Conservation (phyloP, 2,329 filamentous ascomycete species). For the Arthrobotrys musiformis region DNA sequence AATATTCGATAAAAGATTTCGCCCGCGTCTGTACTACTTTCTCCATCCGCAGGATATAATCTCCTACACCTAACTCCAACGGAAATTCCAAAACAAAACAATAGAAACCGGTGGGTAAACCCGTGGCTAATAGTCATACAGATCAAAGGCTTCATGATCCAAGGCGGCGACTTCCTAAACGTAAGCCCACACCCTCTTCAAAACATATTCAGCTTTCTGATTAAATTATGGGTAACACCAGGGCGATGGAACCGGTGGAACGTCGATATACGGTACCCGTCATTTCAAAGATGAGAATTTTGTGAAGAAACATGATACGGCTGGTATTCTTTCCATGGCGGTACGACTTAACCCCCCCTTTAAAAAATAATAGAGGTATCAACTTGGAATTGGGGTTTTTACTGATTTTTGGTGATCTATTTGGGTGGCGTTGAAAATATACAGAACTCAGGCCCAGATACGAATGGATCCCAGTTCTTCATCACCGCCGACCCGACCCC, state of each 20-base stretch:
- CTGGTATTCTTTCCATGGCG: constrained; percentile 91
- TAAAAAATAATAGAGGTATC: background rate
- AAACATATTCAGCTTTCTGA: too few species aligned
- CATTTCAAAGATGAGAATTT: constrained; percentile 94
- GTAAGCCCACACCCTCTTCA: too few species aligned
- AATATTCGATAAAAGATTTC: constrained; percentile 1
- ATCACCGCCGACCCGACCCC: constrained; percentile 89
- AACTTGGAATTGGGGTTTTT: constrained; percentile 8
- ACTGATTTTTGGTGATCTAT: constrained; percentile 1
- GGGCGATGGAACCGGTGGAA: constrained; percentile 88
- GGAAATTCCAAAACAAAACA: background rate
- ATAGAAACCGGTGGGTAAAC: background rate
- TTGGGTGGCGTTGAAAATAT: background rate
- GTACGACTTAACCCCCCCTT: constrained; percentile 67
- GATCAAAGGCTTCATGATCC: constrained; percentile 98
- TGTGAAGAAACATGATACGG: constrained; percentile 77
- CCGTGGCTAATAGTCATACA: constrained; percentile 61
- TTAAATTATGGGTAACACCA: constrained; percentile 32
- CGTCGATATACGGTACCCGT: constrained; percentile 85
- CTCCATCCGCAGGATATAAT: background rate
- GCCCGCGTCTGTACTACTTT: background rate
- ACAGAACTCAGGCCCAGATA: constrained; percentile 88
- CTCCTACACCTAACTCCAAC: background rate
- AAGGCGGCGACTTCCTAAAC: constrained; percentile 94
- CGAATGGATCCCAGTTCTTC: constrained; percentile 97